These are phyloP conservation scores for Ogataea neopini DNA, from an alignment of 805 yeast species.

Conservation along the genomic window DNA sequence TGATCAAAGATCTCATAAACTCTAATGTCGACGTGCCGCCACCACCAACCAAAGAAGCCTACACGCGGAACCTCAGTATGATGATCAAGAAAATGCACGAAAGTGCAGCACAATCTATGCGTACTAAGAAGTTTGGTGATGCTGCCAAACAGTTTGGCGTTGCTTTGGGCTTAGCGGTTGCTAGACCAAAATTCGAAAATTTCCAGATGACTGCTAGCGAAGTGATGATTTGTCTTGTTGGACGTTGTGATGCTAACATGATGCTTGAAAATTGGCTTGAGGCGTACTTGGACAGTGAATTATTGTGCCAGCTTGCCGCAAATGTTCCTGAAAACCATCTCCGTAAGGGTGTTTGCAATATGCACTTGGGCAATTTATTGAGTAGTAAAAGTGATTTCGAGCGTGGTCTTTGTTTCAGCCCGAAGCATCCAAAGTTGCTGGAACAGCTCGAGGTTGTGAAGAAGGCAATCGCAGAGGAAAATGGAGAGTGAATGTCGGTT, in stretches of 20 bases:
- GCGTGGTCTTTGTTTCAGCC: slow-evolving; percentile 68
- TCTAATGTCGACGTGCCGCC: slow-evolving; percentile 53
- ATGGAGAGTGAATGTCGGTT: too few relatives aligned
- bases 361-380: slow-evolving; percentile 60
- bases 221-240: slow-evolving; percentile 61
- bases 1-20: slow-evolving; percentile 45
- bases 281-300: slow-evolving; percentile 70
- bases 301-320: slow-evolving; percentile 59
- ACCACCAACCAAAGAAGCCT: slow-evolving; percentile 52
- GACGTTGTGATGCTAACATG: slow-evolving; percentile 69
- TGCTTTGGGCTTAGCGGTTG: slow-evolving; percentile 66
- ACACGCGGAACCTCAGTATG: slow-evolving; percentile 55
- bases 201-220: slow-evolving; percentile 74
- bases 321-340: slow-evolving; percentile 68
- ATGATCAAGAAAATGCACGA: slow-evolving; percentile 67
- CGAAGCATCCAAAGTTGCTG: slow-evolving; percentile 49
- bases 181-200: slow-evolving; percentile 72
- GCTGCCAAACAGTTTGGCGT: slow-evolving; percentile 63
- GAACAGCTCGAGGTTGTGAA: slow-evolving; percentile 49
- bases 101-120: slow-evolving; percentile 59
- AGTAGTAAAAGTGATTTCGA: slow-evolving; percentile 68
- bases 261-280: slow-evolving; percentile 53
- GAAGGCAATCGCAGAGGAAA: slow-evolving; percentile 53
- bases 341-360: slow-evolving; percentile 65
- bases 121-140: slow-evolving; percentile 53